Conservation (phyloP, 345 rosid species). For the Eucalyptus regnans region DNA sequence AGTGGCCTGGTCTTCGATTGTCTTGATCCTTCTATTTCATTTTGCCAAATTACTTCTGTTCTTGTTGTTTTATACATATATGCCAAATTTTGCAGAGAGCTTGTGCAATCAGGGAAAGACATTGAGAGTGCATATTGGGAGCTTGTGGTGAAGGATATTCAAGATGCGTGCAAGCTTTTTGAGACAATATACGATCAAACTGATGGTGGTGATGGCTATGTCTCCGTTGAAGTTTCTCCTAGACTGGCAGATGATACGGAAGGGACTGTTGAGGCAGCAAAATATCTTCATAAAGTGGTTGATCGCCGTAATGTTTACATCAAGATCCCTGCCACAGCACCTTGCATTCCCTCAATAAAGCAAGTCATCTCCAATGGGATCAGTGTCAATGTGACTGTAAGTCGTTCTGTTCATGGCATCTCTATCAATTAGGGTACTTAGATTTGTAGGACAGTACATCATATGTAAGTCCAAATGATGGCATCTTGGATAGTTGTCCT, state of each 20-base stretch:
- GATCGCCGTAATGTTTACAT: conserved; percentile 82
- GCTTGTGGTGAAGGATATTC: conserved; percentile 95
- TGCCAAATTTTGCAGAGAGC: conserved; percentile 41
- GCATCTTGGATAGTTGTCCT: background rate
- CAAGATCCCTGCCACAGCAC: conserved; percentile 92
- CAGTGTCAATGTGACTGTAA: conserved; percentile 94
- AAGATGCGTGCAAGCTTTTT: conserved; percentile 94
- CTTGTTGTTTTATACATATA: background rate
- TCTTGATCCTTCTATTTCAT: background rate
- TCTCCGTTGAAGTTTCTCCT: conserved; percentile 97
- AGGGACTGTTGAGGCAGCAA: conserved; percentile 88
- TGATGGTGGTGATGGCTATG: conserved; percentile 90
- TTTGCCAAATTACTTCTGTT: background rate
- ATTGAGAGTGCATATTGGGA: conserved; percentile 94
- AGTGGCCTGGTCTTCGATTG: background rate
- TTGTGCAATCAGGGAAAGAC: conserved; percentile 83
- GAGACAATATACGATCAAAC: conserved; percentile 90
- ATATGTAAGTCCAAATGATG: background rate
- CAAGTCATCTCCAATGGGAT: conserved; percentile 84
- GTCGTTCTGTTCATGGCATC: background rate
- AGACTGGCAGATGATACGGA: conserved; percentile 83
- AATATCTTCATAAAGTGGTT: conserved; percentile 81
- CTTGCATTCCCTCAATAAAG: conserved; percentile 85
- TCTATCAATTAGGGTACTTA: background rate
- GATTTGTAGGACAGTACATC: background rate